These are phyloP conservation scores for Wickerhamomyces xylosicus DNA, from an alignment of 805 yeast species.

Conservation along the genomic window DNA sequence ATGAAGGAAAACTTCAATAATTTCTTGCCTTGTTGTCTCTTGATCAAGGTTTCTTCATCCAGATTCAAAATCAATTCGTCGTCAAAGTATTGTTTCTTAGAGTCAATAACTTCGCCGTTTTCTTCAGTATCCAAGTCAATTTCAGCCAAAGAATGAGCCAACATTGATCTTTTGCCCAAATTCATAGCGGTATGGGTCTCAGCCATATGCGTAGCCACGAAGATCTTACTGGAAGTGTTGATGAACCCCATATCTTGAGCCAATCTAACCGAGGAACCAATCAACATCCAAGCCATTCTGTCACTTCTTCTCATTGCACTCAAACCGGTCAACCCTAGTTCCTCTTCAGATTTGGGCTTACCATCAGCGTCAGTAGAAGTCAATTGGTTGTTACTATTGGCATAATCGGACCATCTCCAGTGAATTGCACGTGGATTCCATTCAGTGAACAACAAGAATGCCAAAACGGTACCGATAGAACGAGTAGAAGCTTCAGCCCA, in stretches of 20 bases:
- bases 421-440: conserved; percentile 96
- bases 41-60: conserved; percentile 21
- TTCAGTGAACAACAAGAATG: conserved; percentile 78
- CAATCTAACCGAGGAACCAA: conserved; percentile 76
- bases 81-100: conserved; percentile 17
- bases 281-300: conserved; percentile 89
- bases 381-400: conserved; percentile 32
- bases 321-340: conserved; percentile 51
- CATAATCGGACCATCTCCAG: conserved; percentile 80
- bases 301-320: conserved; percentile 82
- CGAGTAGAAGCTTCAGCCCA: conserved; percentile 93
- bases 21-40: conserved; percentile 15
- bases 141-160: conserved; percentile 63
- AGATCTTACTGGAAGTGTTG: conserved; percentile 62
- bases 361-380: conserved; percentile 3
- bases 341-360: conserved; percentile 9
- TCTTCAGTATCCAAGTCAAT: conserved; percentile 42
- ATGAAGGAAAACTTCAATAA: conserved; percentile 41
- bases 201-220: conserved; percentile 74
- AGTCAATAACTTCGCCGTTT: conserved; percentile 18
- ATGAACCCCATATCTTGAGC: conserved; percentile 82
- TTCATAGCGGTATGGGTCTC: conserved; percentile 80
- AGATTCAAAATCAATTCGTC: conserved; percentile 21
- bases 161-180: conserved; percentile 68
- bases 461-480: conserved; percentile 77